phyloP scores from a whole-genome alignment of 371 early-diverging fungal genomes.

The Rhizopus delemar region DNA sequence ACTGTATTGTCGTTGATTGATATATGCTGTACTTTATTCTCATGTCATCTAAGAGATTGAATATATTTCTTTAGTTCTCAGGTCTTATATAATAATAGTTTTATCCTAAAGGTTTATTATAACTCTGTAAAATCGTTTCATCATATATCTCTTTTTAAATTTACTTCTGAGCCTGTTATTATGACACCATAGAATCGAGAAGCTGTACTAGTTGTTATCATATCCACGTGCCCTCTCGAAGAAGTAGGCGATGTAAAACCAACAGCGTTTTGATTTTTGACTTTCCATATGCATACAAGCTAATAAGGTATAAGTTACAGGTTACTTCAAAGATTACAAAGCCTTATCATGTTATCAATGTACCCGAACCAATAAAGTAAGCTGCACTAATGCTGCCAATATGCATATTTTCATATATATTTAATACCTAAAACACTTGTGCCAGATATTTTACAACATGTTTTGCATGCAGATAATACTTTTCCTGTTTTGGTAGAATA shows the following conservation, averaged over 20 bases:
- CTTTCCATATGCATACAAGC: conserved; percentile 71
- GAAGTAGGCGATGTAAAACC: conserved; percentile 57
- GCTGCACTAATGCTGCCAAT: conserved; percentile 66
- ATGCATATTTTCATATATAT: conserved; percentile 75
- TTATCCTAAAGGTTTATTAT: conserved; percentile 49
- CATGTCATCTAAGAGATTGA: conserved; percentile 59
- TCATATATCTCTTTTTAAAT: background rate
- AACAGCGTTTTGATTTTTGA: conserved; percentile 40
- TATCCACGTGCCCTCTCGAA: conserved; percentile 68
- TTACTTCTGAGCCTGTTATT: conserved; percentile 68
- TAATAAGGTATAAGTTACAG: conserved; percentile 13
- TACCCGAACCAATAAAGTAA: conserved; percentile 63
- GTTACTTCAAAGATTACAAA: background rate
- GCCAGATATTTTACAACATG: conserved; percentile 18
- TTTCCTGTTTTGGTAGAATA: conserved; percentile 63
- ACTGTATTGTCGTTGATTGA: conserved; percentile 64
- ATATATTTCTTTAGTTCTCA: conserved; percentile 71
- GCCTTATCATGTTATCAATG: conserved; percentile 53
- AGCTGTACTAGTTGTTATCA: conserved; percentile 59
- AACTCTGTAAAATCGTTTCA: no score
- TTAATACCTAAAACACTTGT: conserved; percentile 45
- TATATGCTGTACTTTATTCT: conserved; percentile 57
- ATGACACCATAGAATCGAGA: conserved; percentile 72
- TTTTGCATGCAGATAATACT: conserved; percentile 22
- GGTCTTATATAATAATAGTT: conserved; percentile 74